phyloP scores from a whole-genome alignment of 495 filamentous ascomycete genomes.

The Penicillium coprophilum region DNA sequence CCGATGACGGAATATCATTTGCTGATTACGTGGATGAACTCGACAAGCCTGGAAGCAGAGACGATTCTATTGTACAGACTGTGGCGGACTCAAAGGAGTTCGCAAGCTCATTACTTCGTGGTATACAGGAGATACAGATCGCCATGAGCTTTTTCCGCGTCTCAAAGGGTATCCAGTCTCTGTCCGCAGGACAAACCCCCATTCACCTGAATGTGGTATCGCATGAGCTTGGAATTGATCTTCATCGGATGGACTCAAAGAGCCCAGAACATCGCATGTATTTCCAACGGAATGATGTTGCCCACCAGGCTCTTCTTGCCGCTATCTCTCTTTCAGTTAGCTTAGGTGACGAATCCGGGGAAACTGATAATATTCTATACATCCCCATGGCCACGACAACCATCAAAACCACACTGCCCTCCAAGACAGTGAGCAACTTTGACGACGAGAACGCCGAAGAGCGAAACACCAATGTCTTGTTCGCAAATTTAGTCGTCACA shows the following conservation, averaged over 20 bases:
- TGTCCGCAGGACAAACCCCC: slow-evolving; percentile 63
- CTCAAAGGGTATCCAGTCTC: slow-evolving; percentile 68
- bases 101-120: slow-evolving; percentile 81
- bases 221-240: slow-evolving; percentile 92
- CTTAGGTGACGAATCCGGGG: slow-evolving; percentile 81
- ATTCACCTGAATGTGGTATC: slow-evolving; percentile 84
- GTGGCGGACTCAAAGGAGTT: slow-evolving; percentile 95
- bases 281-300: slow-evolving; percentile 88
- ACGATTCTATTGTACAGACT: slow-evolving; percentile 75
- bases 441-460: slow-evolving; percentile 75
- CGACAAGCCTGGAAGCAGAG: slow-evolving; percentile 66
- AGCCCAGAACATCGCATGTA: slow-evolving; percentile 99
- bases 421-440: slow-evolving; percentile 83
- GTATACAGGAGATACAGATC: slow-evolving; percentile 94
- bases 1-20: slow-evolving; percentile 60
- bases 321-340: slow-evolving; percentile 90
- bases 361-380: slow-evolving; percentile 84
- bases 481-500: slow-evolving; percentile 92
- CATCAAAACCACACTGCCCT: slow-evolving; percentile 88
- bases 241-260: slow-evolving; percentile 89
- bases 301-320: slow-evolving; percentile 90
- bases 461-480: slow-evolving; percentile 92
- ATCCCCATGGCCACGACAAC: slow-evolving; percentile 98
- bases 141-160: slow-evolving; percentile 90
- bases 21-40: slow-evolving; percentile 77